phyloP scores from a whole-genome alignment of 208 protist genomes.

The Leptomonas seymouri region DNA sequence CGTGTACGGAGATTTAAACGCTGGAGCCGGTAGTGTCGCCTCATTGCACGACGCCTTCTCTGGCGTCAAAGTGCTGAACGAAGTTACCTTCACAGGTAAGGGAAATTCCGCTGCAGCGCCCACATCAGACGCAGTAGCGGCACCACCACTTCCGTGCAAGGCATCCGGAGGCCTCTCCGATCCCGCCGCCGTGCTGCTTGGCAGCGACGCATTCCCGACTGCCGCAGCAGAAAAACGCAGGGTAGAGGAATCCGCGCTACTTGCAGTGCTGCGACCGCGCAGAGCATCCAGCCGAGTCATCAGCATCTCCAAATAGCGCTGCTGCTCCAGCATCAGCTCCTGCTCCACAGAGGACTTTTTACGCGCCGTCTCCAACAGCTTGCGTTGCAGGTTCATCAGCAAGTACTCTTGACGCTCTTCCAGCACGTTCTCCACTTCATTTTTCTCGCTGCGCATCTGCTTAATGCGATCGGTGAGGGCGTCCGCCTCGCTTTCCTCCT shows the following conservation, averaged over 20 bases:
- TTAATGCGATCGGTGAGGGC: conserved; percentile 51
- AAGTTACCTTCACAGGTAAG: not conserved
- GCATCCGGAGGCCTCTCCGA: not conserved
- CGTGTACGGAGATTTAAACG: not conserved
- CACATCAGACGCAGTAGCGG: not conserved
- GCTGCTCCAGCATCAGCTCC: conserved; percentile 72
- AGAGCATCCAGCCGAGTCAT: conserved; percentile 36
- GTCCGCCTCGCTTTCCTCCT: conserved; percentile 55
- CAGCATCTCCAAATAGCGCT: conserved; percentile 68
- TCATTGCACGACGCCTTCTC: not conserved
- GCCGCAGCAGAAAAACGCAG: not conserved
- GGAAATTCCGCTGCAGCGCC: not conserved
- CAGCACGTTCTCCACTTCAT: conserved; percentile 64
- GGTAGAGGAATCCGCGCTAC: conserved; percentile 18
- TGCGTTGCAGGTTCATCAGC: conserved; percentile 66
- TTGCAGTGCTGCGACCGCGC: conserved; percentile 19
- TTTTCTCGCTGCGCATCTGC: conserved; percentile 53
- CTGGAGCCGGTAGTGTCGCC: not conserved
- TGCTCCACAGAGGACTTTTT: conserved; percentile 71
- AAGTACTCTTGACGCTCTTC: conserved; percentile 75
- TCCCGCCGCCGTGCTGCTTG: not conserved
- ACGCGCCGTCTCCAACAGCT: conserved; percentile 62
- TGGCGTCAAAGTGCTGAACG: not conserved
- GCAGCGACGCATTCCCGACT: not conserved
- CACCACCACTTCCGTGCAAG: not conserved